Evolutionary conservation across 441 rosid species (phyloP).

Genomic region (Breynia disticha): DNA sequence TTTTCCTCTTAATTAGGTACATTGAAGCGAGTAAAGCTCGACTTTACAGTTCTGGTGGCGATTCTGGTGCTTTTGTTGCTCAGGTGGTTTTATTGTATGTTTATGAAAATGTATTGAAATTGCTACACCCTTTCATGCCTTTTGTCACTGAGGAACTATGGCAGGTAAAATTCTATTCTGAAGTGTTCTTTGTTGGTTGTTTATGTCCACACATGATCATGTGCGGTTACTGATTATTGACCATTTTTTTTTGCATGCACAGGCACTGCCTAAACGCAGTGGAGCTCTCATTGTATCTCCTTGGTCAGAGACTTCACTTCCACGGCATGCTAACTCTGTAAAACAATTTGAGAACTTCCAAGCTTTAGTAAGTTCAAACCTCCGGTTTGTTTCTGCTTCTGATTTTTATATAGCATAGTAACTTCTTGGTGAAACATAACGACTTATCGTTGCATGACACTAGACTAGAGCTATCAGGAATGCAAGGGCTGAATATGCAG

Average conservation of each 20-base stretch:
- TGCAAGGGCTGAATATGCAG: slow-evolving; percentile 92
- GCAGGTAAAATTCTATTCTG: slow-evolving; percentile 49
- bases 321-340: slow-evolving; percentile 40
- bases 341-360: slow-evolving; percentile 84
- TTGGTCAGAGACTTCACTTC: slow-evolving; percentile 82
- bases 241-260: slow-evolving; percentile 16
- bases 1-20: slow-evolving; percentile 42
- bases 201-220: background rate
- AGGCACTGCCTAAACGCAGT: slow-evolving; percentile 71
- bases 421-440: background rate
- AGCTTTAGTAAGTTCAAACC: slow-evolving; percentile 56
- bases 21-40: slow-evolving; percentile 97
- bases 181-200: background rate
- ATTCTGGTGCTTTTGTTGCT: slow-evolving; percentile 41
- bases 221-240: slow-evolving; percentile 3
- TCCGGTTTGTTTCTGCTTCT: slow-evolving; percentile 8
- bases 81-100: slow-evolving; percentile 84
- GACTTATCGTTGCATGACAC: background rate
- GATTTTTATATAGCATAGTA: background rate
- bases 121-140: slow-evolving; percentile 96
- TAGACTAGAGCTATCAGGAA: slow-evolving; percentile 87
- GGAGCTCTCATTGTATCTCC: slow-evolving; percentile 84
- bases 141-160: slow-evolving; percentile 90
- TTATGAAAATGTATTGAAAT: slow-evolving; percentile 70
- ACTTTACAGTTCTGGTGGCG: slow-evolving; percentile 49